Evolutionary conservation across 192 early-diverging fungal genomes (phyloP), one percentile per base, ranked within the genome.

Genomic region (Mortierella antarctica): DNA sequence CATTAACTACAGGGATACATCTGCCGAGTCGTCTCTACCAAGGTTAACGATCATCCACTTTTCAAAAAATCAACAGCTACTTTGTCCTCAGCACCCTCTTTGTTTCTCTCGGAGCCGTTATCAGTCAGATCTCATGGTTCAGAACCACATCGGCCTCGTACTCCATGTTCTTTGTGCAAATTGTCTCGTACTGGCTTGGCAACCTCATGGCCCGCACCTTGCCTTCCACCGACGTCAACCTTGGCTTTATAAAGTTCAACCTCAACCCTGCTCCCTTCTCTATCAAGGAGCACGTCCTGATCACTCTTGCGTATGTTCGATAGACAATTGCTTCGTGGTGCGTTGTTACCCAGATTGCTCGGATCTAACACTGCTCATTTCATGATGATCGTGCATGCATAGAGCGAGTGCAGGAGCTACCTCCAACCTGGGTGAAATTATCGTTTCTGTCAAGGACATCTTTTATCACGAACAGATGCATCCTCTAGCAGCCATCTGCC

Each of bases 221-320:
- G 41, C 82, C 82, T 11, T 39, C 69, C 44, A 73, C 59, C 62
- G 65, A 70, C 53, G 55, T 83, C n/a, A 77, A 77, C 40, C 57
- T 78, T 10, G 56, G 57, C 11, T 70, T 73, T 7, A 55, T 73
- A 62, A 72, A 73, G 44, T 83, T 83, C 64, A 78, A 73, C 59
- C 82, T 85, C 56, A 87, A 87, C 21, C 86, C 86, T 23, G 86
- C 73, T 12, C 83, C 82, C 1, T 87, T 87, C 64, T 83, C 84
- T 9, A 69, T 85, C 69, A 87, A 87, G 67, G 86, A 87, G 58
- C 85, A 86, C 44, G 86, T 82, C 7, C 67, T 87, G 45, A 82
- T 87, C 44, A 78, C 74, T 18, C 71, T 83, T 46, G 77, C 77
- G 77, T 80, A 72, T 57, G 77, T 80, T 58, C 13, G 5, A n/a